phyloP scores from a whole-genome alignment of 352 stramenopile species.

The Globisporangium abappressorium region DNA sequence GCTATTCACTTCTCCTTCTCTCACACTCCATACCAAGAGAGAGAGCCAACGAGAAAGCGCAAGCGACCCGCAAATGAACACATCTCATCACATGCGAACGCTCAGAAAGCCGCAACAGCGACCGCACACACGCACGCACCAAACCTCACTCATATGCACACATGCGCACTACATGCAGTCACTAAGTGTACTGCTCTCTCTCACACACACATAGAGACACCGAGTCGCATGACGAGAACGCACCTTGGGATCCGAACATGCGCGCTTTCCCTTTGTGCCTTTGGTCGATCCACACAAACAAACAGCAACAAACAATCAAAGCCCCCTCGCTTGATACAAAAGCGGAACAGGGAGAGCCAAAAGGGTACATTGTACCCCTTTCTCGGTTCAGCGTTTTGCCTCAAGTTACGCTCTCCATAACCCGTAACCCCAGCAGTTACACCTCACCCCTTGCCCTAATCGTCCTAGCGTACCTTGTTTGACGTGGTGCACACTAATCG shows the following conservation, averaged over 20 bases:
- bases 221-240: conserved; percentile 2
- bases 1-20: too few species aligned
- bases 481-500: conserved; percentile 8
- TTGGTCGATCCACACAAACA: neutral
- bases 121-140: neutral
- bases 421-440: neutral
- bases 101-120: neutral
- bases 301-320: neutral
- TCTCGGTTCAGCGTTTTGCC: neutral
- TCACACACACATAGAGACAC: neutral
- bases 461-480: neutral
- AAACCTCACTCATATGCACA: neutral
- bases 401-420: neutral
- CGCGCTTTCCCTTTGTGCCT: neutral
- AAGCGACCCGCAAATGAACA: neutral
- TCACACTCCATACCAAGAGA: neutral
- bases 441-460: neutral
- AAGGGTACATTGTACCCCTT: neutral
- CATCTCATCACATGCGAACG: neutral
- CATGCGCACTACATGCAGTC: neutral
- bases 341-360: neutral
- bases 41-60: neutral
- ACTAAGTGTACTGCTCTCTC: neutral
- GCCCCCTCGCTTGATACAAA: neutral
- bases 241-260: conserved; percentile 27